Conservation (phyloP, 306 rosid species). For the Trifolium subterraneum region DNA sequence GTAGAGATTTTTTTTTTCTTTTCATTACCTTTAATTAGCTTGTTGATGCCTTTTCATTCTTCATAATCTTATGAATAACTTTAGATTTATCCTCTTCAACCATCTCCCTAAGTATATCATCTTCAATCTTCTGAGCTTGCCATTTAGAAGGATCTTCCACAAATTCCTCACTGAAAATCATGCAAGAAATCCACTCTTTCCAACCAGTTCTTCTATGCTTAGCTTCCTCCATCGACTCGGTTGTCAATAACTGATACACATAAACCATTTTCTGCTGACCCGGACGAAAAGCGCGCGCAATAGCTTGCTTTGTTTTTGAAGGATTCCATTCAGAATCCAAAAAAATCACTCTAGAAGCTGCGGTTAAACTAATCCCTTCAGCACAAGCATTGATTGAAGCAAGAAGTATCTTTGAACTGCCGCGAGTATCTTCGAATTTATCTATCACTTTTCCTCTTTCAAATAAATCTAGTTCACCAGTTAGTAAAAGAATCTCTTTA, state of each 20-base stretch:
- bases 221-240: constrained; percentile 83
- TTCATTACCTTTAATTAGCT: constrained; percentile 52
- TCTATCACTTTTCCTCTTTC: constrained; percentile 89
- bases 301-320: constrained; percentile 90
- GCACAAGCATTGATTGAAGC: constrained; percentile 96
- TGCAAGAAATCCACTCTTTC: constrained; percentile 93
- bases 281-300: constrained; percentile 88
- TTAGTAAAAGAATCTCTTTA: constrained; percentile 68
- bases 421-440: constrained; percentile 69
- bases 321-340: constrained; percentile 96
- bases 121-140: constrained; percentile 91
- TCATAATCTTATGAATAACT: constrained; percentile 81
- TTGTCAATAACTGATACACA: constrained; percentile 77
- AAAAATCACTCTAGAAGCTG: constrained; percentile 86
- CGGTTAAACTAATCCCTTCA: constrained; percentile 91
- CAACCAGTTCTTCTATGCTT: constrained; percentile 77
- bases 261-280: constrained; percentile 83
- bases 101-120: constrained; percentile 78
- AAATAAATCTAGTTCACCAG: constrained; percentile 78
- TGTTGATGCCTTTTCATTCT: constrained; percentile 89
- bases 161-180: constrained; percentile 88
- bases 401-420: constrained; percentile 72
- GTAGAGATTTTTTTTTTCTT: too few relatives aligned
- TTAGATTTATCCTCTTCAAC: constrained; percentile 75
- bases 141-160: constrained; percentile 85